A percentile compares a stretch with the other conserved stretches of the same genome.
Conservation (phyloP, 371 early-diverging fungal genomes). For the Furculomyces boomerangus region DNA sequence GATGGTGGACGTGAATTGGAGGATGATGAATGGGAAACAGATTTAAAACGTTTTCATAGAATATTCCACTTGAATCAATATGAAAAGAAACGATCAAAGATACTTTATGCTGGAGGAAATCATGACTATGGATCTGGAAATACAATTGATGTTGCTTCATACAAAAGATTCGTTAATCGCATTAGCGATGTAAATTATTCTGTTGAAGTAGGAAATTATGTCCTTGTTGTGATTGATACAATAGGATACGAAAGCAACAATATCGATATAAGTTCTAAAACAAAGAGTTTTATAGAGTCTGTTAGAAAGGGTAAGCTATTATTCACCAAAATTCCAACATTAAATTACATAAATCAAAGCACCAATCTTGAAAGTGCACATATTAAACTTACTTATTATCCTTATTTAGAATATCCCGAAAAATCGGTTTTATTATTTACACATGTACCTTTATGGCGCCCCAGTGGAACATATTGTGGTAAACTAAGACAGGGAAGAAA, state of each 20-base stretch:
- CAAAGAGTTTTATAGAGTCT: not conserved
- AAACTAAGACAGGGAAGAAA: constrained; percentile 27
- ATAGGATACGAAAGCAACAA: constrained; percentile 31
- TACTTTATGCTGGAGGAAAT: constrained; percentile 57
- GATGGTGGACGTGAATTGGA: constrained; percentile 76
- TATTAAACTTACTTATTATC: not conserved
- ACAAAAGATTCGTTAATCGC: constrained; percentile 30
- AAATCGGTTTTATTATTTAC: constrained; percentile 43
- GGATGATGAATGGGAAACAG: constrained; percentile 25
- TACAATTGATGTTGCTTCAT: constrained; percentile 29
- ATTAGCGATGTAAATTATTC: constrained; percentile 54
- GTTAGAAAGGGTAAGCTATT: not conserved
- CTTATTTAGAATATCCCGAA: not conserved
- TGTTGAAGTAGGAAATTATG: constrained; percentile 33
- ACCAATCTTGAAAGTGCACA: not conserved
- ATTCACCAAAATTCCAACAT: not conserved
- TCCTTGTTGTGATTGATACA: constrained; percentile 59
- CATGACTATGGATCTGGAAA: constrained; percentile 85
- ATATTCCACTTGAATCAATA: constrained; percentile 15
- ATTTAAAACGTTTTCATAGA: constrained; percentile 22
- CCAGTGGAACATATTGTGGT: constrained; percentile 45
- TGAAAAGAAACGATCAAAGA: constrained; percentile 2
- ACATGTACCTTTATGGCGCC: constrained; percentile 64
- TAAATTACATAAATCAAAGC: not conserved
- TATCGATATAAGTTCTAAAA: constrained; percentile 15